Conservation (phyloP, 202 grass and related monocot genomes). For the Zizania palustris region DNA sequence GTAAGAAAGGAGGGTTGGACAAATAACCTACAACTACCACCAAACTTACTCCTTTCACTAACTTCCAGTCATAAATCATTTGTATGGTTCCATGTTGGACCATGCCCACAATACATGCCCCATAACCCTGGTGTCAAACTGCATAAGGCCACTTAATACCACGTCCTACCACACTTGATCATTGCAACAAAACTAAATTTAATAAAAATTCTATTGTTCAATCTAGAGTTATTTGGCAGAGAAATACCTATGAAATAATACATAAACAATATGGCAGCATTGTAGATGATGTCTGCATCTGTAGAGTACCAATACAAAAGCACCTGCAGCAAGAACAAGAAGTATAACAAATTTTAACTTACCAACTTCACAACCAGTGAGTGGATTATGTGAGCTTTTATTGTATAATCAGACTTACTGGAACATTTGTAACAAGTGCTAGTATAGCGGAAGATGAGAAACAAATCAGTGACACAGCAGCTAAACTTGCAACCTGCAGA, state of each 20-base stretch:
- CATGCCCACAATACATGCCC: not conserved
- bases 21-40: constrained; percentile 5
- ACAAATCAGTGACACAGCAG: constrained; percentile 73
- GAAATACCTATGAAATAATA: constrained; percentile 89
- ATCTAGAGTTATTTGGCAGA: constrained; percentile 14
- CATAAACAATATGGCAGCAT: constrained; percentile 78
- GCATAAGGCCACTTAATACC: not conserved
- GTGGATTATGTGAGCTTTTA: constrained; percentile 28
- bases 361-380: constrained; percentile 3
- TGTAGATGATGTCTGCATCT: constrained; percentile 55
- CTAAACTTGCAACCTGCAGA: constrained; percentile 94
- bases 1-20: not conserved
- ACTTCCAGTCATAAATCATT: constrained; percentile 18
- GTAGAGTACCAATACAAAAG: constrained; percentile 72
- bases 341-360: constrained; percentile 30
- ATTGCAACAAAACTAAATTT: constrained; percentile 28
- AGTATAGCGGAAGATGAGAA: constrained; percentile 85
- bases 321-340: constrained; percentile 56
- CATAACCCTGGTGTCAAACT: constrained; percentile 35
- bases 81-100: constrained; percentile 29
- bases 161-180: not conserved
- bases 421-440: constrained; percentile 85
- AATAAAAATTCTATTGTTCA: constrained; percentile 23
- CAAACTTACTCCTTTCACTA: constrained; percentile 19
- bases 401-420: constrained; percentile 67